phyloP scores from a whole-genome alignment of 306 rosid genomes.

The Carpinus viminea region DNA sequence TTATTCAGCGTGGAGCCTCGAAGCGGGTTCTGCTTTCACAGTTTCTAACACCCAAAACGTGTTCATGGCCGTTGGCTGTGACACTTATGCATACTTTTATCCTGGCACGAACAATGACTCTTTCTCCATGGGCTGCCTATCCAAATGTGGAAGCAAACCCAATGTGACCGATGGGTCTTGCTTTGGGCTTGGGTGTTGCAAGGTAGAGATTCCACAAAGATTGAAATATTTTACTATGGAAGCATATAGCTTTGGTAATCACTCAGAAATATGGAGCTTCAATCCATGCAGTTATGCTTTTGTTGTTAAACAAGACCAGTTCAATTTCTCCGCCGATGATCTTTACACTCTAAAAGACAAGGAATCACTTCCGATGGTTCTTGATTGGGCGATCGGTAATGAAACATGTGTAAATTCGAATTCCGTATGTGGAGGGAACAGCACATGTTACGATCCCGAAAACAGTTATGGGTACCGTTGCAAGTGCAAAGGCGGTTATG shows the following conservation, averaged over 20 bases:
- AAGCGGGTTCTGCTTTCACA: not conserved
- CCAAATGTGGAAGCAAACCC: not conserved
- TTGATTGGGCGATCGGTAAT: no score
- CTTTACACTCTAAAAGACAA: no score
- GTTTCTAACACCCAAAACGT: slow-evolving; percentile 27
- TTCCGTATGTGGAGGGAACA: no score
- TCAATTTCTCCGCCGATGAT: no score
- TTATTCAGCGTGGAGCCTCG: no score
- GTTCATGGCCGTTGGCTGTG: slow-evolving; percentile 33
- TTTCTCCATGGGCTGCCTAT: slow-evolving; percentile 17
- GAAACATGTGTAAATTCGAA: no score
- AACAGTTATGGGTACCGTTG: slow-evolving; percentile 25
- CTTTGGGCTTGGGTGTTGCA: slow-evolving; percentile 26
- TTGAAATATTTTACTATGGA: not conserved
- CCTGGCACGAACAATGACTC: not conserved
- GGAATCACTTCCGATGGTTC: no score
- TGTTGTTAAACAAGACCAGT: no score
- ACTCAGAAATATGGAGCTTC: slow-evolving; percentile 7
- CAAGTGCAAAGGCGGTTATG: not conserved
- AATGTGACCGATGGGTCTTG: not conserved
- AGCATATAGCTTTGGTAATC: not conserved
- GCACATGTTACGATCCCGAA: not conserved
- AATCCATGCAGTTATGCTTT: slow-evolving; percentile 1
- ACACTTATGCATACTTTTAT: slow-evolving; percentile 25
- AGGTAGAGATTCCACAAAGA: slow-evolving; percentile 7